Percentiles rank a stretch among this genome's conserved stretches.
Evolutionary conservation across 1,284 basidiomycete species (phyloP).

Genomic region (Papiliotrema laurentii): DNA sequence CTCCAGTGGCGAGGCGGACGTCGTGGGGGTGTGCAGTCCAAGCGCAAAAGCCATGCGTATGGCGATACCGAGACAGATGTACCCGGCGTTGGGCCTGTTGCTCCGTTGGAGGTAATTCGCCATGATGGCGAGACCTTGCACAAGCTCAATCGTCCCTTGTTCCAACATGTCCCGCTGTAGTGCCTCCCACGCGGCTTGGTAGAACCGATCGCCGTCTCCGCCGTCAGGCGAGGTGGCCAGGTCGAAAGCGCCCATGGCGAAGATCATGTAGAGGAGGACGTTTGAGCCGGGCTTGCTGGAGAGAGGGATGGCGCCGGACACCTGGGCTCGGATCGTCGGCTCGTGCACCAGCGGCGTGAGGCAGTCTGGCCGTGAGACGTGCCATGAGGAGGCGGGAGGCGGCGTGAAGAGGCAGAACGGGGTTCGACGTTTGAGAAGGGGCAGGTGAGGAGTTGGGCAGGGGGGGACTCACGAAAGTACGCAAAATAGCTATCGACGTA

Average conservation of each 20-base stretch:
- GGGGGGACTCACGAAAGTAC: conserved; percentile 17
- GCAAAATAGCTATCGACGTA: conserved; percentile 17
- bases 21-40: conserved; percentile 16
- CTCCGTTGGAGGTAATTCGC: conserved; percentile 26
- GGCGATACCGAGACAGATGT: conserved; percentile 18
- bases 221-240: conserved; percentile 4
- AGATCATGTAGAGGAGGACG: conserved; percentile 25
- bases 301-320: conserved; percentile 21
- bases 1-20: conserved; percentile 9
- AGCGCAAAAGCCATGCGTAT: conserved; percentile 20
- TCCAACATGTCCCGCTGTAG: conserved; percentile 17
- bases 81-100: conserved; percentile 24
- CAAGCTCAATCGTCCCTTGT: conserved; percentile 19
- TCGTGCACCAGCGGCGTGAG: conserved; percentile 28
- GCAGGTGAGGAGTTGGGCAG: background rate
- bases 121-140: conserved; percentile 28
- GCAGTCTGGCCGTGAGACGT: conserved; percentile 8
- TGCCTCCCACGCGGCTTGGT: conserved; percentile 14
- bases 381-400: conserved; percentile 3
- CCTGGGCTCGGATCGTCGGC: conserved; percentile 24
- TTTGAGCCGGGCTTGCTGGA: conserved; percentile 9
- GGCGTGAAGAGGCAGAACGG: conserved; percentile 3
- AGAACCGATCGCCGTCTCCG: conserved; percentile 16
- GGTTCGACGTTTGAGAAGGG: background rate
- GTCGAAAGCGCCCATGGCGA: conserved; percentile 30